Evolutionary conservation across 163 green algal genomes (phyloP).

Genomic region (Chlorella variabilis): DNA sequence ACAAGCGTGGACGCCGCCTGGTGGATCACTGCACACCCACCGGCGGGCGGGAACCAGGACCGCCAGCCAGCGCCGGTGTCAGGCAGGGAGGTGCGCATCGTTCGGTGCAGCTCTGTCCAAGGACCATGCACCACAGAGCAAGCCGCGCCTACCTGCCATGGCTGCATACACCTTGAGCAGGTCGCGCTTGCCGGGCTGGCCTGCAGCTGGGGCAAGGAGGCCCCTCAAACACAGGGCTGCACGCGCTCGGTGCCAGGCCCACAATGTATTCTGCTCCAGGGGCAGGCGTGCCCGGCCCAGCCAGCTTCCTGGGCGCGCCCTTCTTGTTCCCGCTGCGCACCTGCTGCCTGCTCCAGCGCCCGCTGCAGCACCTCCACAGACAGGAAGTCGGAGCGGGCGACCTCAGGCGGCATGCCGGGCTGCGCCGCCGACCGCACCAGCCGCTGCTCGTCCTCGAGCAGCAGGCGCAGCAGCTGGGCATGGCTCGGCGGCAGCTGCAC

Average conservation of each 20-base stretch:
- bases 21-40: conserved; percentile 50
- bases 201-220: neutral
- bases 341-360: conserved; percentile 31
- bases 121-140: too few species aligned
- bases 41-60: too few species aligned
- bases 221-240: too few species aligned
- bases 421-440: neutral
- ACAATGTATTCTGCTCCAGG: too few species aligned
- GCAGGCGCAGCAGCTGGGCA: conserved; percentile 19
- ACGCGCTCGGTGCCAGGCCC: too few species aligned
- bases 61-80: too few species aligned
- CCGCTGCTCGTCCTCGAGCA: conserved; percentile 24
- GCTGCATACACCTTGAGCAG: conserved; percentile 7
- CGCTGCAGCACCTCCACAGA: conserved; percentile 8
- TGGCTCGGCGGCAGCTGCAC: conserved; percentile 25
- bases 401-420: neutral
- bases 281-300: too few species aligned
- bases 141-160: conserved; percentile 9
- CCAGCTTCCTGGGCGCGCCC: too few species aligned
- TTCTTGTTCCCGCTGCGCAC: too few species aligned
- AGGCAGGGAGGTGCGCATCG: too few species aligned
- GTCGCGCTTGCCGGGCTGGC: neutral
- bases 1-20: conserved; percentile 46
- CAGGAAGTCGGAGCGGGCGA: conserved; percentile 1
- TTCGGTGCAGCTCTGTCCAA: too few species aligned